A percentile compares a stretch with the other conserved stretches of the same genome.
Conservation (phyloP, 805 yeast species). For the Ogataea corticis region DNA sequence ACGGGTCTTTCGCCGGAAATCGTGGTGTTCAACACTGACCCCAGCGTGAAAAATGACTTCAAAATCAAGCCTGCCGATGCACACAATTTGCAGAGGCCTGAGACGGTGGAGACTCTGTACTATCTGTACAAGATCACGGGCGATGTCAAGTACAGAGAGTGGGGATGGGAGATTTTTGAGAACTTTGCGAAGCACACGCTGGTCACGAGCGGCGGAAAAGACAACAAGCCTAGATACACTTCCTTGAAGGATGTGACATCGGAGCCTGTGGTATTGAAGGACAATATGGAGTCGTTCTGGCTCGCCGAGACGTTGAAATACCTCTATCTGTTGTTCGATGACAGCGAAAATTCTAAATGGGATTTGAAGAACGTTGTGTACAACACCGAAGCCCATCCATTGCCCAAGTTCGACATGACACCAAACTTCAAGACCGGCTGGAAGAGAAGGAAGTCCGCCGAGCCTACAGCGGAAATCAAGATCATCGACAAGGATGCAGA, state of each 20-base stretch:
- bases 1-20: slow-evolving; percentile 90
- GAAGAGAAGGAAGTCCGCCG: slow-evolving; percentile 37
- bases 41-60: slow-evolving; percentile 52
- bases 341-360: slow-evolving; percentile 52
- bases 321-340: slow-evolving; percentile 76
- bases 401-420: slow-evolving; percentile 66
- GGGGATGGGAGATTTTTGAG: slow-evolving; percentile 87
- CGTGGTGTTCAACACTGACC: slow-evolving; percentile 72
- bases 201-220: slow-evolving; percentile 49
- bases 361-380: slow-evolving; percentile 73
- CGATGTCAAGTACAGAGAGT: slow-evolving; percentile 76
- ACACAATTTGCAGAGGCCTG: slow-evolving; percentile 91
- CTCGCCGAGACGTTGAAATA: slow-evolving; percentile 90
- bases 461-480: slow-evolving; percentile 1
- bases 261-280: slow-evolving; percentile 53
- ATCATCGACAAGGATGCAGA: not conserved
- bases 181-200: slow-evolving; percentile 63
- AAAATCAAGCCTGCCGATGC: slow-evolving; percentile 66
- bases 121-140: slow-evolving; percentile 77
- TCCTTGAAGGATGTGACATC: slow-evolving; percentile 66
- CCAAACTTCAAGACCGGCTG: slow-evolving; percentile 62
- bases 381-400: slow-evolving; percentile 93
- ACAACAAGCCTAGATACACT: slow-evolving; percentile 49
- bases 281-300: slow-evolving; percentile 93
- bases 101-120: slow-evolving; percentile 87